phyloP scores from a whole-genome alignment of 2,329 filamentous ascomycete genomes.

The Phyllosticta capitalensis region DNA sequence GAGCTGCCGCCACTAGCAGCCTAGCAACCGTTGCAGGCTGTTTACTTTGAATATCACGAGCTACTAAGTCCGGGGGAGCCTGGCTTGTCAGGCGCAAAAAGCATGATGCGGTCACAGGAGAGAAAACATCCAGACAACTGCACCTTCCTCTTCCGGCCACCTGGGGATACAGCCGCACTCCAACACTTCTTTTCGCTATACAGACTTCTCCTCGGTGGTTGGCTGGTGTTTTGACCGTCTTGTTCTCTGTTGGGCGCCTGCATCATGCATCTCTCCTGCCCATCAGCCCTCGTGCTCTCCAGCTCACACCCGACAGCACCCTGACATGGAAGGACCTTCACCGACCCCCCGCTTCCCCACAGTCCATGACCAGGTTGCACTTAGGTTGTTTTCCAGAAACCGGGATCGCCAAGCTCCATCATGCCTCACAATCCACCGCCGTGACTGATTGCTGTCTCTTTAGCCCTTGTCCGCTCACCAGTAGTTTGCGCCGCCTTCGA shows the following conservation, averaged over 20 bases:
- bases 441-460: background rate
- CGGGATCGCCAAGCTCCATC: constrained; percentile 4
- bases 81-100: background rate
- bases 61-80: background rate
- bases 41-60: background rate
- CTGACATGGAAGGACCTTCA: constrained; percentile 4
- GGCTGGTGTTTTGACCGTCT: constrained; percentile 4
- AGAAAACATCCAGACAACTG: background rate
- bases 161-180: background rate
- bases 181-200: background rate
- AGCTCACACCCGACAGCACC: background rate
- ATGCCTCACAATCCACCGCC: background rate
- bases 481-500: constrained; percentile 16
- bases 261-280: background rate
- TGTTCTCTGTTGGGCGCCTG: background rate
- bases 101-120: background rate
- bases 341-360: background rate
- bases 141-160: background rate
- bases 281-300: background rate
- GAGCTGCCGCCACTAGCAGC: background rate
- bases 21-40: background rate
- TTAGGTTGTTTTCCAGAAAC: constrained; percentile 9
- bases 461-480: constrained; percentile 19
- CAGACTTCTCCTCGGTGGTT: background rate
- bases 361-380: constrained; percentile 1